Conservation (phyloP, 805 yeast genomes). For the Hanseniaspora jakobsenii region DNA sequence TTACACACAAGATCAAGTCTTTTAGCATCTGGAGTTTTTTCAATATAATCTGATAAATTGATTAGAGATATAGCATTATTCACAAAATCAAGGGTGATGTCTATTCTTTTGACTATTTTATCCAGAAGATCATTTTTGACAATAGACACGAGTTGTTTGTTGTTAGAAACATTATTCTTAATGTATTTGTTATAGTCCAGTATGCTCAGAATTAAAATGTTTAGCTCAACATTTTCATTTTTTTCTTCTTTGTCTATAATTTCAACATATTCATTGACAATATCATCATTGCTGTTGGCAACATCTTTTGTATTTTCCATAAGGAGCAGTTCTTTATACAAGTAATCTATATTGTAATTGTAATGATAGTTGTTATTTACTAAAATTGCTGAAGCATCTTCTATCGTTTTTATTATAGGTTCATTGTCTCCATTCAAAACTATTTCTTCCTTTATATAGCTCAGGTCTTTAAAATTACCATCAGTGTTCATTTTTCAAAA, state of each 20-base stretch:
- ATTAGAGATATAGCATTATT: neutral
- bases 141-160: neutral
- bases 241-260: neutral
- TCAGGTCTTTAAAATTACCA: neutral
- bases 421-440: neutral
- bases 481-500: too few relatives aligned
- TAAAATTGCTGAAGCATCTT: conserved; percentile 5
- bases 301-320: neutral
- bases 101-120: neutral
- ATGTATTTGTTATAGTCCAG: conserved; percentile 5
- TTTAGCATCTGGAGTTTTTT: too few relatives aligned
- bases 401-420: neutral
- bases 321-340: conserved; percentile 5
- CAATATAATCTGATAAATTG: neutral
- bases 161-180: neutral
- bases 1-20: too few relatives aligned
- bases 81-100: neutral
- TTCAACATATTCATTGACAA: neutral
- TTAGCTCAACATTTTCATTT: conserved; percentile 7
- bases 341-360: conserved; percentile 10
- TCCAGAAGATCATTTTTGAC: neutral
- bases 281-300: neutral
- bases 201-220: conserved; percentile 9
- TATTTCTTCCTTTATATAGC: neutral
- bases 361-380: neutral